Percentiles rank a stretch among this genome's conserved stretches.
Conservation (phyloP, 495 filamentous ascomycete genomes). For the Acidiella bohemica region DNA sequence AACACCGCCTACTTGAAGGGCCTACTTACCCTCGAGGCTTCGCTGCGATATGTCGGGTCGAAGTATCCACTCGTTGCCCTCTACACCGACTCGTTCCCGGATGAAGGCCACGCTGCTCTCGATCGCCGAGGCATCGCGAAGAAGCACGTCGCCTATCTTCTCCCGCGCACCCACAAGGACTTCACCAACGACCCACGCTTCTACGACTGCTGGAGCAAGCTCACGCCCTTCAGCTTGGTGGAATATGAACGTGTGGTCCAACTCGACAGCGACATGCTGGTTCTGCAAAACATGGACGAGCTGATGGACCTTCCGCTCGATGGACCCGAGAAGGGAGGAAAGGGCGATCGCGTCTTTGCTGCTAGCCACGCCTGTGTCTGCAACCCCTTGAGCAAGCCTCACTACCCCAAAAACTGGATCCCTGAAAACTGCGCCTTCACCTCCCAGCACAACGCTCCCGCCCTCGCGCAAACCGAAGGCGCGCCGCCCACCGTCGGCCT, state of each 20-base stretch:
- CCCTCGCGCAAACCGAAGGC: conserved; percentile 42
- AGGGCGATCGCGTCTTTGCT: conserved; percentile 50
- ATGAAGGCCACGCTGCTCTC: conserved; percentile 49
- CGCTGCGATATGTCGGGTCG: conserved; percentile 43
- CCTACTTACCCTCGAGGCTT: conserved; percentile 57
- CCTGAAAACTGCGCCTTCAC: conserved; percentile 67
- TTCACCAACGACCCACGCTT: conserved; percentile 57
- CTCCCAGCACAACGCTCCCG: conserved; percentile 45
- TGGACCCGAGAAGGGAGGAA: conserved; percentile 35
- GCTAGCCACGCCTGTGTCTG: conserved; percentile 69
- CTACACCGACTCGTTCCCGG: conserved; percentile 57
- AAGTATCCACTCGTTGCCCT: conserved; percentile 63
- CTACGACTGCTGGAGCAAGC: conserved; percentile 74
- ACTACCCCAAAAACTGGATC: conserved; percentile 63
- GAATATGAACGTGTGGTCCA: conserved; percentile 62
- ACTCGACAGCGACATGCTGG: conserved; percentile 77
- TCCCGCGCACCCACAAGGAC: conserved; percentile 44
- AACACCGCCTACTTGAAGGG: conserved; percentile 61
- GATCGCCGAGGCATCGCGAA: conserved; percentile 47
- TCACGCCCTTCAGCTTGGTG: conserved; percentile 56
- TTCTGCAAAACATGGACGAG: conserved; percentile 70
- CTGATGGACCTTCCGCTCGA: conserved; percentile 65
- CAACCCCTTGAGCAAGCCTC: conserved; percentile 60
- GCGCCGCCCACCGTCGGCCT: conserved; percentile 40
- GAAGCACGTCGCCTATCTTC: conserved; percentile 47